phyloP scores from a whole-genome alignment of 2,329 filamentous ascomycete species.

The Dothideomycetes sp. region DNA sequence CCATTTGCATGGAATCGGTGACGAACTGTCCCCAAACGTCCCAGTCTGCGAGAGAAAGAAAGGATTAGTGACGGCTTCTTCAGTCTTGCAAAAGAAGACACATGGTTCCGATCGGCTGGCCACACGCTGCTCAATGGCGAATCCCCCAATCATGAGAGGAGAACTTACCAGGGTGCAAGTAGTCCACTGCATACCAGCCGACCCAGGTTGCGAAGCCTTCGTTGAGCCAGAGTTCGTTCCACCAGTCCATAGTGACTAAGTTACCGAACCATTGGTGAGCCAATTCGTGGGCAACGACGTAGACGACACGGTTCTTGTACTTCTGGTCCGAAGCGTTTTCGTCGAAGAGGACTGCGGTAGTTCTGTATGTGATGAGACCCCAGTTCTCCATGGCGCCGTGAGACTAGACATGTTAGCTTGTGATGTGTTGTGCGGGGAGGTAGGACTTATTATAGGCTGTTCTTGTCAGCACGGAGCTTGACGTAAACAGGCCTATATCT shows the following conservation, averaged over 20 bases:
- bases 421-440: constrained; percentile 1
- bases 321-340: constrained; percentile 80
- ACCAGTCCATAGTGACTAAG: constrained; percentile 90
- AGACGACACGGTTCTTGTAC: constrained; percentile 89
- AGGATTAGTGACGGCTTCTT: background rate
- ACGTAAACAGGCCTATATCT: background rate
- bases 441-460: constrained; percentile 32
- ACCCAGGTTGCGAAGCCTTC: constrained; percentile 98
- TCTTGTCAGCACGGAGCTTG: background rate
- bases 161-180: constrained; percentile 63
- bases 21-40: constrained; percentile 97
- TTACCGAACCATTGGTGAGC: constrained; percentile 97
- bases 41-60: constrained; percentile 73
- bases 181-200: constrained; percentile 83
- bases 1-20: constrained; percentile 85
- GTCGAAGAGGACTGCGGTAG: constrained; percentile 92
- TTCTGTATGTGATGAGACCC: constrained; percentile 86
- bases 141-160: too few relatives aligned
- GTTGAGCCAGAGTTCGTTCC: constrained; percentile 62
- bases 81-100: background rate
- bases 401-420: constrained; percentile 35
- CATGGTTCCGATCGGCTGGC: too few relatives aligned
- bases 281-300: constrained; percentile 92
- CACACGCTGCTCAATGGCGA: background rate
- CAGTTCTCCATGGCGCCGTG: constrained; percentile 89